Base-by-base conservation (phyloP, 1,139 yeast genomes). In the Trichomonascaceae sp. region DNA sequence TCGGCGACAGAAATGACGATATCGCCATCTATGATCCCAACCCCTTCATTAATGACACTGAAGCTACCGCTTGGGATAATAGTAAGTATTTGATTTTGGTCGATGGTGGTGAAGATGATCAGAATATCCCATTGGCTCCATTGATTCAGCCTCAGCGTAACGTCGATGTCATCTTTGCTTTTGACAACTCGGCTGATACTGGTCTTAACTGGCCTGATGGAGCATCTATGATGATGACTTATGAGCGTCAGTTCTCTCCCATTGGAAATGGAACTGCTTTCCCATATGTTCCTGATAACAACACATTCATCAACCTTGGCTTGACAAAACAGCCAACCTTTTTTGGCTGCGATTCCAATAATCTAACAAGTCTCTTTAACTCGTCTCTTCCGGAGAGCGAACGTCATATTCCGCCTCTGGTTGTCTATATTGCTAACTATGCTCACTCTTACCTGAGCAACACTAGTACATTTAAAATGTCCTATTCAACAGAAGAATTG, bases 141-240 rank as follows among this genome's bases (percentile, higher is more conserved):
- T 75, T 89, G 62, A 69, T 90, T 52, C 93, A 85, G 71, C 79
- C 82, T 9, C 78, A 78, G 52, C 80, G 97, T 66, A 73, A 76
- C 7, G 76, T 89, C 27, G 97, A 90, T 66, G 79, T 86, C 10
- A 78, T 91, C 44, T 80, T 90, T 68, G 95, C 96, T 0, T 83
- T 82, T 67, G 97, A 90, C 66, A 87, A 87, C 69, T 83, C 93
- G n/a, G 95, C 89, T 41, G 96, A 90, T 63, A 86, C 95, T 1
- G 72, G 74, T 24, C 70, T 74, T 49, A 68, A 67, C 56, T 72
- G 73, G 73, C 74, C 75, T 41, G 80, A 85, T 64, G 96, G 96
- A 52, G 71, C 86, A 2, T 81, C 96, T 0, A 66, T 88, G 56
- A 81, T 80, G 20, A 73, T 75, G 45, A 77, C 84, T 1, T 88